Evolutionary conservation across 1,139 yeast genomes (phyloP).

Genomic region (Blastobotrys serpentis): DNA sequence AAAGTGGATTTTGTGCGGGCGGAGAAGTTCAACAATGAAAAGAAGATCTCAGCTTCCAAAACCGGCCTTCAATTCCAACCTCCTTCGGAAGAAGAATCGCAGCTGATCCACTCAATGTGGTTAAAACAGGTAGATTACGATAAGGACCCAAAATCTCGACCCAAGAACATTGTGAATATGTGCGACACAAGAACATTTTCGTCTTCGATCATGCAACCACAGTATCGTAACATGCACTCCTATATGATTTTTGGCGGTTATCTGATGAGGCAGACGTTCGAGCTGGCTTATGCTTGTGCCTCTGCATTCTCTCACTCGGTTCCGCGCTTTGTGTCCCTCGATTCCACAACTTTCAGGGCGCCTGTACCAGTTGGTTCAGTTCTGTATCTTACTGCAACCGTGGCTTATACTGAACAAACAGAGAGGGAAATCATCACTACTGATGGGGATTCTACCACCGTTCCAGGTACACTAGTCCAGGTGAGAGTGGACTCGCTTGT

Average conservation of each 20-base stretch:
- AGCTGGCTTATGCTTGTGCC: slow-evolving; percentile 87
- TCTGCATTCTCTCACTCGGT: slow-evolving; percentile 82
- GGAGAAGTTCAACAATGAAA: slow-evolving; percentile 82
- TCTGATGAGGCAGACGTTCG: slow-evolving; percentile 85
- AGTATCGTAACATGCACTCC: slow-evolving; percentile 89
- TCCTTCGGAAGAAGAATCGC: slow-evolving; percentile 67
- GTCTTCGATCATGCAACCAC: slow-evolving; percentile 92
- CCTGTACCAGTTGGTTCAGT: slow-evolving; percentile 97
- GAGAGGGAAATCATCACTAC: slow-evolving; percentile 23
- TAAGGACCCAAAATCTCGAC: slow-evolving; percentile 33
- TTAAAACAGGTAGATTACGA: slow-evolving; percentile 28
- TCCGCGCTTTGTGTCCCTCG: slow-evolving; percentile 86
- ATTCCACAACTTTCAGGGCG: slow-evolving; percentile 84
- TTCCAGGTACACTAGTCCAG: slow-evolving; percentile 87
- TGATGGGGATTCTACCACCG: slow-evolving; percentile 45
- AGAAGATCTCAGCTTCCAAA: slow-evolving; percentile 70
- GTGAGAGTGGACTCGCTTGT: slow-evolving; percentile 84
- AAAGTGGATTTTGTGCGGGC: slow-evolving; percentile 86
- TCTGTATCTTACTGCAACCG: slow-evolving; percentile 72
- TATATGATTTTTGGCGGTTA: slow-evolving; percentile 95
- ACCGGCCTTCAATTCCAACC: slow-evolving; percentile 57
- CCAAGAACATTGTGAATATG: slow-evolving; percentile 56
- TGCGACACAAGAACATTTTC: slow-evolving; percentile 67
- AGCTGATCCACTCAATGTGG: slow-evolving; percentile 78
- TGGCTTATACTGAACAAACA: slow-evolving; percentile 62